Evolutionary conservation across 176 grass and related monocot species (phyloP).

Genomic region (Cenchrus fungigraminus): DNA sequence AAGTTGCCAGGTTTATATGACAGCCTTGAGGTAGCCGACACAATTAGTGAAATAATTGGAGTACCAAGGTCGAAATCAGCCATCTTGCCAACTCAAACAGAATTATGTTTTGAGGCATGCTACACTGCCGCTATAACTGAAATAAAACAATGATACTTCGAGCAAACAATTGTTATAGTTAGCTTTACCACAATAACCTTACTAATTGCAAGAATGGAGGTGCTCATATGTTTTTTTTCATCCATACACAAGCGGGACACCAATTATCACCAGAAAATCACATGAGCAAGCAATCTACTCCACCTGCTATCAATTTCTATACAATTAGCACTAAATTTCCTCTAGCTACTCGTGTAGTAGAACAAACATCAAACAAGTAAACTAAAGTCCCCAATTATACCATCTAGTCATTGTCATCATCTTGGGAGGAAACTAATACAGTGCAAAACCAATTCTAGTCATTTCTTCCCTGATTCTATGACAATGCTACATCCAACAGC

Average conservation of each 20-base stretch:
- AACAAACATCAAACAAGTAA: conserved; percentile 26
- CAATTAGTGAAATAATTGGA: not conserved
- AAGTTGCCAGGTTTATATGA: not conserved
- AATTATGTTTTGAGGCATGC: not conserved
- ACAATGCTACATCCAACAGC: not conserved
- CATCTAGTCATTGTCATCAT: conserved; percentile 45
- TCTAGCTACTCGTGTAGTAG: conserved; percentile 22
- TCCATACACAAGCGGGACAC: not conserved
- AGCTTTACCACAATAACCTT: not conserved
- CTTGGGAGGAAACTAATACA: conserved; percentile 38
- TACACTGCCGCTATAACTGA: not conserved
- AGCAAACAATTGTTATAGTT: not conserved
- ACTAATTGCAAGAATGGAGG: not conserved
- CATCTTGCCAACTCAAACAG: not conserved
- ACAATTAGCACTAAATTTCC: conserved; percentile 47
- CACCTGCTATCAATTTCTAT: conserved; percentile 39
- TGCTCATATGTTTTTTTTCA: not conserved
- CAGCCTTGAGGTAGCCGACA: not conserved
- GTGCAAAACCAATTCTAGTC: conserved; percentile 36
- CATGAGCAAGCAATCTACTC: conserved; percentile 23
- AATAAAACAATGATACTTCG: not conserved
- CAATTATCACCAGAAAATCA: conserved; percentile 1
- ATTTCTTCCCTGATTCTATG: conserved; percentile 30
- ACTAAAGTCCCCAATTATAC: conserved; percentile 47
- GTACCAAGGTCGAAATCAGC: not conserved